These are phyloP conservation scores for Macrophomina phaseolina DNA, from an alignment of 2,329 filamentous ascomycete genomes.

Conservation along the genomic window DNA sequence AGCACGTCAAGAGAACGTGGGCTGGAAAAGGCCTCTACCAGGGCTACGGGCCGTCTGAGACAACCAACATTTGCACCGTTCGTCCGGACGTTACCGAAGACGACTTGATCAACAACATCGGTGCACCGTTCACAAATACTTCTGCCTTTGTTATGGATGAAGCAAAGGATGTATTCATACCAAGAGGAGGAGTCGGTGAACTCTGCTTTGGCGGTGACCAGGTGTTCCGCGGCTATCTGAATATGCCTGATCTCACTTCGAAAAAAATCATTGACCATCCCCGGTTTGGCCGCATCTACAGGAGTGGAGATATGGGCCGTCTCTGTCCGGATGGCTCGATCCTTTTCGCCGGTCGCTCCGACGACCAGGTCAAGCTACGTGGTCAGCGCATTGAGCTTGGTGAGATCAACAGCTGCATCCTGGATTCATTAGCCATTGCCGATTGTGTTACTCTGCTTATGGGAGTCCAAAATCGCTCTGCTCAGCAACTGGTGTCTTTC, in stretches of 20 bases:
- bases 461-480: conserved; percentile 45
- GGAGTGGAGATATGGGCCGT: conserved; percentile 81
- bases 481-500: conserved; percentile 69
- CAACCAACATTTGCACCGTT: conserved; percentile 85
- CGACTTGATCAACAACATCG: conserved; percentile 77
- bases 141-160: conserved; percentile 69
- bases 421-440: conserved; percentile 57
- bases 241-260: conserved; percentile 65
- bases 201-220: conserved; percentile 87
- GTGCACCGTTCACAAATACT: conserved; percentile 74
- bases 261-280: conserved; percentile 74
- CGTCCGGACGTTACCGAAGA: conserved; percentile 62
- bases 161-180: conserved; percentile 54
- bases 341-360: conserved; percentile 72
- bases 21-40: conserved; percentile 71
- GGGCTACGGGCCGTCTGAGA: conserved; percentile 85
- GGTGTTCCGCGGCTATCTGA: conserved; percentile 75
- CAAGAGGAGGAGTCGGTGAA: conserved; percentile 77
- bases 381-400: conserved; percentile 80
- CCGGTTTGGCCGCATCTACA: conserved; percentile 74
- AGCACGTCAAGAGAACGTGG: conserved; percentile 74
- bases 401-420: conserved; percentile 71
- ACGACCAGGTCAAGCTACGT: conserved; percentile 81
- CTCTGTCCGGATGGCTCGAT: conserved; percentile 79
- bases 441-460: conserved; percentile 70